Conservation (phyloP, 768 basidiomycete genomes). For the Lentinula lateritia region DNA sequence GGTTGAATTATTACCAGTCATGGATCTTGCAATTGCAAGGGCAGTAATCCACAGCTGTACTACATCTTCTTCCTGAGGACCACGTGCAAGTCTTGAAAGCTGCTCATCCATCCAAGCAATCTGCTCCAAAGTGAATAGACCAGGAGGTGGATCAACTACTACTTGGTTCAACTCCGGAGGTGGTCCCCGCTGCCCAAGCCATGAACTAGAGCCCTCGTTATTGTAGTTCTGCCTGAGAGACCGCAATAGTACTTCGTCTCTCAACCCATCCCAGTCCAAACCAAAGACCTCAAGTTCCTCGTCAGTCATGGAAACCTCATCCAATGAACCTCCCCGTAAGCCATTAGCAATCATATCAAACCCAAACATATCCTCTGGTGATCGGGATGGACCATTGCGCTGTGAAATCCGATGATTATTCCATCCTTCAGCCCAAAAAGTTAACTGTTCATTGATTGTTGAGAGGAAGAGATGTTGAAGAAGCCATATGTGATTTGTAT, state of each 20-base stretch:
- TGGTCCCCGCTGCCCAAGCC: not conserved
- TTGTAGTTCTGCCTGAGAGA: conserved; percentile 2
- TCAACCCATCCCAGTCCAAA: conserved; percentile 8
- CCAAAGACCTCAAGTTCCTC: conserved; percentile 11
- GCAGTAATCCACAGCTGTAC: too few species aligned
- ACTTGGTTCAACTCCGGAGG: not conserved
- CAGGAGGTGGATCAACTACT: not conserved
- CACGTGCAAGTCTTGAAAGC: too few species aligned
- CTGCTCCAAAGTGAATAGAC: not conserved
- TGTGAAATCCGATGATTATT: not conserved
- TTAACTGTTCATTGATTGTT: conserved; percentile 8
- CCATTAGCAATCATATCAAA: conserved; percentile 3
- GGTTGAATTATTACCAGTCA: too few species aligned
- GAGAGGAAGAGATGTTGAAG: conserved; percentile 15
- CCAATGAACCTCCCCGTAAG: not conserved
- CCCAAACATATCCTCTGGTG: conserved; percentile 3
- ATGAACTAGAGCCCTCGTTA: not conserved
- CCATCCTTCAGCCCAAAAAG: conserved; percentile 1
- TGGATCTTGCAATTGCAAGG: too few species aligned
- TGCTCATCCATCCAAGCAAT: not conserved
- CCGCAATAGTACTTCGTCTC: conserved; percentile 3
- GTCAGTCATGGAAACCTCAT: not conserved
- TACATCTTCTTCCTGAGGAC: too few species aligned
- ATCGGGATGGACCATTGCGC: not conserved
- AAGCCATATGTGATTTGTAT: not conserved